Evolutionary conservation across 257 asterid genomes (phyloP), one percentile per base, ranked within the genome.

Genomic region (Nyctanthes arbortristis): DNA sequence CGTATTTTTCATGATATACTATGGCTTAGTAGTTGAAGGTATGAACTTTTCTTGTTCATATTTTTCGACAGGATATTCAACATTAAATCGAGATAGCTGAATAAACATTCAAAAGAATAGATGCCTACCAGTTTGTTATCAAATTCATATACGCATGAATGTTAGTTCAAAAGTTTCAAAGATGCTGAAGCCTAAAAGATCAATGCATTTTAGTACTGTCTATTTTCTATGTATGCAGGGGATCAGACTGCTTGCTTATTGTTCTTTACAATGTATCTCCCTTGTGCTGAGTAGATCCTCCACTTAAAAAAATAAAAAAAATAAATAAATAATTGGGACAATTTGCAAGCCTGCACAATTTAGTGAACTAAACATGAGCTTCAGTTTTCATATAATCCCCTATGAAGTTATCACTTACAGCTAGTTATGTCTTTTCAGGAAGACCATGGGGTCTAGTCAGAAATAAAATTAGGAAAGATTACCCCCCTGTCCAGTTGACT

Each of bases 21-120:
- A 71, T 74, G 82, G 82, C 37, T 78, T 78, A 63, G 70, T 74
- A 27, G 82, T 78, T 65, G 82, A 78, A 74, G 82, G 82, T 78
- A 70, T 27, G 20, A 12, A 10, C 59, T 22, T n/a, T n/a, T n/a
- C 30, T n/a, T 16, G 9, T 43, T 43, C 54, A 43, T 43, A 3
- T 39, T 4, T 11, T 39, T 43, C n/a, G 3, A 40, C 10, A 2
- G 10, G 12, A 35, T 7, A 13, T 35, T n/a, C n/a, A n/a, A n/a
- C n/a, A n/a, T n/a, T n/a, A n/a, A n/a, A n/a, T n/a, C n/a, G n/a
- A n/a, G n/a, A n/a, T n/a, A n/a, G n/a, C n/a, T n/a, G n/a, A n/a
- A n/a, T n/a, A n/a, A n/a, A n/a, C n/a, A n/a, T n/a, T n/a, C n/a
- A n/a, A n/a, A n/a, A n/a, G n/a, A n/a, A n/a, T n/a, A n/a, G n/a